These are phyloP conservation scores for Pezicula radicicola DNA, from an alignment of 2,329 filamentous ascomycete species.

Conservation along the genomic window DNA sequence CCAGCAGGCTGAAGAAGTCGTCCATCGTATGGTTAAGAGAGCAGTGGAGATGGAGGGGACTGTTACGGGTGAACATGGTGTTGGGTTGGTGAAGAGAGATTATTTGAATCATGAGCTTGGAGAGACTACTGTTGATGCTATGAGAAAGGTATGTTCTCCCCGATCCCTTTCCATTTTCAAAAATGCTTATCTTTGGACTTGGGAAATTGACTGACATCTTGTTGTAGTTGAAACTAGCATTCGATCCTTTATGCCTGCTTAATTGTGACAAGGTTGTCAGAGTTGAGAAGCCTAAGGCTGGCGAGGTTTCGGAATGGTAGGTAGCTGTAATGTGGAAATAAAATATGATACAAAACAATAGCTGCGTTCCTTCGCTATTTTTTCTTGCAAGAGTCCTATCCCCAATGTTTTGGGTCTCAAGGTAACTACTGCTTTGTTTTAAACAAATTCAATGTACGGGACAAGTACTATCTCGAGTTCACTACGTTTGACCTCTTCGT, in stretches of 20 bases:
- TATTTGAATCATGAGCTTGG: conserved; percentile 79
- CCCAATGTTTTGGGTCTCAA: too few species aligned
- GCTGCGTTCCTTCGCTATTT: too few species aligned
- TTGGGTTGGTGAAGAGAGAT: conserved; percentile 81
- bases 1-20: conserved; percentile 63
- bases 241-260: conserved; percentile 67
- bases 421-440: too few species aligned
- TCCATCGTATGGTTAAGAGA: conserved; percentile 82
- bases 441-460: too few species aligned
- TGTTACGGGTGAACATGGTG: conserved; percentile 81
- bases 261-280: conserved; percentile 70
- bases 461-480: too few species aligned
- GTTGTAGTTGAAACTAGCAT: conserved; percentile 69
- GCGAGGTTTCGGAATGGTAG: conserved; percentile 46
- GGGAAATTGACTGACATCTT: conserved; percentile 3
- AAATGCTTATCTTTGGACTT: background rate
- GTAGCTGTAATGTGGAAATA: conserved; percentile 25
- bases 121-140: conserved; percentile 70
- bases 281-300: conserved; percentile 51
- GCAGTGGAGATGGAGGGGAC: conserved; percentile 84
- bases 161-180: background rate
- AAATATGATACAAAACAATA: too few species aligned
- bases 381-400: too few species aligned
- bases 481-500: too few species aligned
- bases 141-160: conserved; percentile 64